phyloP scores from a whole-genome alignment of 805 yeast species.

The Blastobotrys peoriensis region DNA sequence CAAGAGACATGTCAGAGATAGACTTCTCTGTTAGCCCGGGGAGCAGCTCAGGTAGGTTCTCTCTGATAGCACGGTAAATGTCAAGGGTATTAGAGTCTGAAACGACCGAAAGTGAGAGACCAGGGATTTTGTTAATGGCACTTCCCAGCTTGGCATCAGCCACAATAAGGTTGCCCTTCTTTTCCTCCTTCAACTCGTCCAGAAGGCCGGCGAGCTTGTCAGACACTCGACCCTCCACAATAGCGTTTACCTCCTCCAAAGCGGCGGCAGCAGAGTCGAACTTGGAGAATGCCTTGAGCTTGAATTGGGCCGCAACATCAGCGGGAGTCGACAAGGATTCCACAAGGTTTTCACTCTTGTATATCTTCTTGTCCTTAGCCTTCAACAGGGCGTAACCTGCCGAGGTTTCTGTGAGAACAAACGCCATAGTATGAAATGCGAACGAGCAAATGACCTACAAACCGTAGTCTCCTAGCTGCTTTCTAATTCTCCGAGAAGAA shows the following conservation, averaged over 20 bases:
- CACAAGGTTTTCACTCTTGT: constrained; percentile 70
- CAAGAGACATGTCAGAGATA: constrained; percentile 90
- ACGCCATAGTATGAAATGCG: constrained; percentile 25
- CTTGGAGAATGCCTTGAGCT: constrained; percentile 92
- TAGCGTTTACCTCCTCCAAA: constrained; percentile 86
- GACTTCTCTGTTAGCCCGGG: constrained; percentile 89
- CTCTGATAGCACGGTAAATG: constrained; percentile 91
- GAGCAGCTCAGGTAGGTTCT: constrained; percentile 84
- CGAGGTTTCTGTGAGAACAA: constrained; percentile 88
- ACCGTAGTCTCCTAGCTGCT: too few species aligned
- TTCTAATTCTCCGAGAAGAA: too few species aligned
- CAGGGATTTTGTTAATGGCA: constrained; percentile 85
- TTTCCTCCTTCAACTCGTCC: constrained; percentile 34
- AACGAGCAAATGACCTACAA: too few species aligned
- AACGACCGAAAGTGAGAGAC: constrained; percentile 78
- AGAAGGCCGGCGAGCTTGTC: constrained; percentile 72
- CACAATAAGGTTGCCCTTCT: constrained; percentile 81
- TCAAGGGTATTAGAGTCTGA: constrained; percentile 94
- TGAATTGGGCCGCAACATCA: constrained; percentile 82
- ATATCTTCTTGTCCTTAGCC: constrained; percentile 95
- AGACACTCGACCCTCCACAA: constrained; percentile 91
- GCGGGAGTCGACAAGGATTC: constrained; percentile 77
- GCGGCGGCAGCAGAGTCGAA: constrained; percentile 94
- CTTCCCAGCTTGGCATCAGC: constrained; percentile 95
- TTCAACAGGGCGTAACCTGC: constrained; percentile 98